These are phyloP conservation scores for Brettanomyces custersianus DNA, from an alignment of 805 yeast species.

Conservation along the genomic window DNA sequence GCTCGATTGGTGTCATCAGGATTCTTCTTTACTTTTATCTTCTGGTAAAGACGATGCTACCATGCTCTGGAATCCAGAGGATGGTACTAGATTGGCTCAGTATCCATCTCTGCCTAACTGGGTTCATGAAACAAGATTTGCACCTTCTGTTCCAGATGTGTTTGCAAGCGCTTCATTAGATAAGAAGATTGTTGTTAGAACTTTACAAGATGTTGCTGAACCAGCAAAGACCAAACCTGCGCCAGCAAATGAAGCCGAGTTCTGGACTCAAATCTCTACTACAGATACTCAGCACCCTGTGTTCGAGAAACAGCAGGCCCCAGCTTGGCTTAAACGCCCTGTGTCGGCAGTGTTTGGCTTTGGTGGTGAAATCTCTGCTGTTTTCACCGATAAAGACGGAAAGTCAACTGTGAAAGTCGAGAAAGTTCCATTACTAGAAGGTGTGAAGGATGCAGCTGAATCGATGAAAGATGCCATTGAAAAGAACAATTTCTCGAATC, in stretches of 20 bases:
- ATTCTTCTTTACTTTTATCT: conserved; percentile 70
- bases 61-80: conserved; percentile 80
- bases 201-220: conserved; percentile 78
- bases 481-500: conserved; percentile 39
- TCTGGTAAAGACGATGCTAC: conserved; percentile 89
- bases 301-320: conserved; percentile 70
- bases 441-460: conserved; percentile 27
- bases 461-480: conserved; percentile 50
- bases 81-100: conserved; percentile 66
- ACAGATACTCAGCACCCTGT: conserved; percentile 68
- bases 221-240: conserved; percentile 34
- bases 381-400: conserved; percentile 30
- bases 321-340: conserved; percentile 77
- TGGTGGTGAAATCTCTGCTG: conserved; percentile 76
- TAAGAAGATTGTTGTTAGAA: conserved; percentile 71
- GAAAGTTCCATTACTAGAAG: conserved; percentile 20
- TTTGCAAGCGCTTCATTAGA: conserved; percentile 87
- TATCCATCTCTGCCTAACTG: conserved; percentile 91
- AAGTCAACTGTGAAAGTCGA: conserved; percentile 28
- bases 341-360: conserved; percentile 78
- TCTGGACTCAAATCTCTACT: conserved; percentile 73
- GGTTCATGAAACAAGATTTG: conserved; percentile 85
- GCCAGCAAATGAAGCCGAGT: conserved; percentile 55
- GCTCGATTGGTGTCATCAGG: conserved; percentile 88
- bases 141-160: conserved; percentile 80